These are phyloP conservation scores for Calonectria fujianensis DNA, from an alignment of 2,329 filamentous ascomycete species.

Conservation along the genomic window DNA sequence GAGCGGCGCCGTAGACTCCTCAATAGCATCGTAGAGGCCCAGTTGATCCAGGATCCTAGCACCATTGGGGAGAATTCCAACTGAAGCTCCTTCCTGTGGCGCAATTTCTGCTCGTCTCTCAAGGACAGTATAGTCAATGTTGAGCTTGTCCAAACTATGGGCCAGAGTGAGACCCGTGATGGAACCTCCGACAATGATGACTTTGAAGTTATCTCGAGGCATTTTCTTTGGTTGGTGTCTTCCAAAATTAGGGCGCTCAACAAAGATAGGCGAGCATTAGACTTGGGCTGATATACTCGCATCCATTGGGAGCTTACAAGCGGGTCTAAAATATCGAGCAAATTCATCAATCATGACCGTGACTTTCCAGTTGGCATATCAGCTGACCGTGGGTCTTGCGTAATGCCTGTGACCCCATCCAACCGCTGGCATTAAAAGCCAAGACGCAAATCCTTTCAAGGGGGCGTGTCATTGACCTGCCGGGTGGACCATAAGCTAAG, in stretches of 20 bases:
- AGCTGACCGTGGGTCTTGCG: neutral
- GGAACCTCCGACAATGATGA: constrained; percentile 42
- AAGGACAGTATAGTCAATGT: constrained; percentile 69
- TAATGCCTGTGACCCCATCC: neutral
- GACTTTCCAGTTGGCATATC: neutral
- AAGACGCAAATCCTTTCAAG: too few species aligned
- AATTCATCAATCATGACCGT: neutral
- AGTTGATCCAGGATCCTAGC: constrained; percentile 68
- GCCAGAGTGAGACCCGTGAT: constrained; percentile 41
- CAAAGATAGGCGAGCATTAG: neutral
- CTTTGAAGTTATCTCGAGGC: constrained; percentile 22
- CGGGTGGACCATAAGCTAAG: too few species aligned
- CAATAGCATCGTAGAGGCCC: constrained; percentile 9
- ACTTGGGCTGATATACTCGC: neutral
- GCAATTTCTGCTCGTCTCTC: constrained; percentile 65
- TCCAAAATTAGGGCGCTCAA: neutral
- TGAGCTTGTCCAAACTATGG: constrained; percentile 37
- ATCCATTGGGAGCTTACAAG: neutral
- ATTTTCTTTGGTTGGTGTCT: neutral
- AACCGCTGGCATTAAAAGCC: neutral
- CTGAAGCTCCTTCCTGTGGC: constrained; percentile 68
- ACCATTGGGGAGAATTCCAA: constrained; percentile 66
- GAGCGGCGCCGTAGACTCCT: neutral
- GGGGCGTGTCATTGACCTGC: too few species aligned
- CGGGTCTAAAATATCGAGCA: neutral